A percentile compares a stretch with the other conserved stretches of the same genome.
Conservation (phyloP, 2,329 filamentous ascomycete genomes). For the Aureobasidium sp. region DNA sequence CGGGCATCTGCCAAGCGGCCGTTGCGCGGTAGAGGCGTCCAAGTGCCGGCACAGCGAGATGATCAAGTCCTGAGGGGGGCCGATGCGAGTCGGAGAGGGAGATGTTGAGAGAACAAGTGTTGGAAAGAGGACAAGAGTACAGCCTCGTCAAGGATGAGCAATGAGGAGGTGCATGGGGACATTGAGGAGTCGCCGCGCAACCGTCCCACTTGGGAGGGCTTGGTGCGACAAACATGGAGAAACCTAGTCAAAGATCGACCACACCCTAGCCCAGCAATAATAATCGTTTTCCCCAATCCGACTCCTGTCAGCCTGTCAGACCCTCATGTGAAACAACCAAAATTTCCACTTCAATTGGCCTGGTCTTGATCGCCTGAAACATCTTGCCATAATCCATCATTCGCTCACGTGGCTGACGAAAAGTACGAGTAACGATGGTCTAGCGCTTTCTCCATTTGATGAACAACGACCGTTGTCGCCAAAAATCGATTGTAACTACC, state of each 20-base stretch:
- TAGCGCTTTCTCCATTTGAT: neutral
- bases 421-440: neutral
- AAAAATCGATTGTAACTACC: no score
- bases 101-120: neutral
- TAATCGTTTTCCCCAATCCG: neutral
- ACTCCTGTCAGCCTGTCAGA: slow-evolving; percentile 1
- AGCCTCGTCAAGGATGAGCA: neutral
- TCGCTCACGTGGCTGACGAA: neutral
- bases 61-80: neutral
- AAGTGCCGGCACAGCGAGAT: neutral
- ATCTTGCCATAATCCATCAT: neutral
- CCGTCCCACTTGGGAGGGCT: neutral
- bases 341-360: neutral
- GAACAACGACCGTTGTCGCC: neutral
- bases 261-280: neutral
- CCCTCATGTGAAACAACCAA: neutral
- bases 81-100: neutral
- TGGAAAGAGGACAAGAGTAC: neutral
- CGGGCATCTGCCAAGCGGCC: neutral
- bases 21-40: neutral
- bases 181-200: neutral
- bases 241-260: neutral
- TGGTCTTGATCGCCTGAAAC: neutral
- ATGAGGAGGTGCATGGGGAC: neutral
- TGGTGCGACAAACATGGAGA: slow-evolving; percentile 8